Evolutionary conservation across 2,329 filamentous ascomycete species (phyloP), one percentile per base, ranked within the genome.

Genomic region (Eutypella sp.): DNA sequence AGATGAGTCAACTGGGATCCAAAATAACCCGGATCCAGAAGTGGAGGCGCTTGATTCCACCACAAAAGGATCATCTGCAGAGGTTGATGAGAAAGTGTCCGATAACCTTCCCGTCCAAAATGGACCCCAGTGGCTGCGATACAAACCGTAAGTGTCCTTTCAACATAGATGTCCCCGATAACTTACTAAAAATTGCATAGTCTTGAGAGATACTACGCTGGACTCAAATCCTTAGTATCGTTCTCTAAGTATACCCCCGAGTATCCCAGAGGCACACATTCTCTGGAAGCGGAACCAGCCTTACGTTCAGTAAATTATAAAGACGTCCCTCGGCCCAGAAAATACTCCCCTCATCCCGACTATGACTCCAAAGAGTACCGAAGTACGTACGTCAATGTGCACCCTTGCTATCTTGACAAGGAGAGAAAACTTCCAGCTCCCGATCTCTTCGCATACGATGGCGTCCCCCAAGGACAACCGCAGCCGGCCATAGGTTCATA

Each of bases 401-500:
- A 78, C 50, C 69, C 72, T 7, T 89, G 85, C 66, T 87, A 76
- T 54, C 68, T 88, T 25, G 83, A 88, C 55, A 67, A 70, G 18
- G 73, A 77, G 13, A 73, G 79, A 37, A 79, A 69, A 24, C 62
- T 83, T 3, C 78, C 61, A 1, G 73, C 74, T 0, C 85, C 85
- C 1, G 77, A 84, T 50, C 65, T 87, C 22, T 86, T 80, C 58
- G 84, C 81, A 1, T 89, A 87, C 55, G 69, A 75, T 2, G 87
- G 88, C 8, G 70, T 93, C 6, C 82, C 87, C 1, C 77, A 84
- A 56, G 86, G 87, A 11, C 87, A 90, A 66, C 87, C 90, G 0
- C 82, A 90, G 42, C 81, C 88, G 3, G 78, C 84, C 2, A 78
- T 93, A 55, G 90, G 90, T 3, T 91, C 87, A 0, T 84, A 93